phyloP scores from a whole-genome alignment of 306 rosid species.

The Senna tora region DNA sequence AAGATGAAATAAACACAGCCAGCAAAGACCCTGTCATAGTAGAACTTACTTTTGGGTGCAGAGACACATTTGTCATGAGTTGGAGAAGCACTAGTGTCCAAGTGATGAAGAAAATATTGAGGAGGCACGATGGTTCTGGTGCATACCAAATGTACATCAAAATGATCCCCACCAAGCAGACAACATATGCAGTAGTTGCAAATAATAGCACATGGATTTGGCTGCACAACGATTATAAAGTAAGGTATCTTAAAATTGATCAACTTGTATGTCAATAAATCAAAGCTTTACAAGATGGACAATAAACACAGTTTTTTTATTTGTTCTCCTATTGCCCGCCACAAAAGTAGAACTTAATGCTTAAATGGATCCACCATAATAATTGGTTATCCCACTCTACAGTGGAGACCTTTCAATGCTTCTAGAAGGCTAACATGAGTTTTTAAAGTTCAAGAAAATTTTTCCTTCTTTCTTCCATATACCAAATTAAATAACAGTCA shows the following conservation, averaged over 20 bases:
- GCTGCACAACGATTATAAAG: conserved; percentile 56
- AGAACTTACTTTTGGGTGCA: conserved; percentile 89
- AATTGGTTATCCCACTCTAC: conserved; percentile 13
- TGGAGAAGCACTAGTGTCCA: conserved; percentile 94
- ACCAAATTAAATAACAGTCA: not conserved
- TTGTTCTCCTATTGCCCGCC: conserved; percentile 10
- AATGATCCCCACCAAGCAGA: conserved; percentile 89
- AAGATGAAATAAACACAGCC: conserved; percentile 28
- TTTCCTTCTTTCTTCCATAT: not conserved
- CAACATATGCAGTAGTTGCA: conserved; percentile 77
- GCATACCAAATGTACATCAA: conserved; percentile 99
- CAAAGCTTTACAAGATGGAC: conserved; percentile 28
- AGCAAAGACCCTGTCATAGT: conserved; percentile 5
- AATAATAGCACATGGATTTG: conserved; percentile 83
- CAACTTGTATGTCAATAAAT: conserved; percentile 22
- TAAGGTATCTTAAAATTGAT: conserved; percentile 22
- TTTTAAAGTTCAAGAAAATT: conserved; percentile 14
- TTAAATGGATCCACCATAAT: conserved; percentile 24
- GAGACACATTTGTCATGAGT: conserved; percentile 97
- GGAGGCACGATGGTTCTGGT: conserved; percentile 96
- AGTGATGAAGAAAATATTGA: conserved; percentile 91
- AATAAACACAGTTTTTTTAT: not conserved
- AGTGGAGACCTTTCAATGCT: not conserved
- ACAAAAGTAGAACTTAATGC: conserved; percentile 27
- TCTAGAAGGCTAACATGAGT: not conserved